Evolutionary conservation across 2,329 filamentous ascomycete species (phyloP), one percentile per base, ranked within the genome.

Genomic region (Fusarium staphyleae): DNA sequence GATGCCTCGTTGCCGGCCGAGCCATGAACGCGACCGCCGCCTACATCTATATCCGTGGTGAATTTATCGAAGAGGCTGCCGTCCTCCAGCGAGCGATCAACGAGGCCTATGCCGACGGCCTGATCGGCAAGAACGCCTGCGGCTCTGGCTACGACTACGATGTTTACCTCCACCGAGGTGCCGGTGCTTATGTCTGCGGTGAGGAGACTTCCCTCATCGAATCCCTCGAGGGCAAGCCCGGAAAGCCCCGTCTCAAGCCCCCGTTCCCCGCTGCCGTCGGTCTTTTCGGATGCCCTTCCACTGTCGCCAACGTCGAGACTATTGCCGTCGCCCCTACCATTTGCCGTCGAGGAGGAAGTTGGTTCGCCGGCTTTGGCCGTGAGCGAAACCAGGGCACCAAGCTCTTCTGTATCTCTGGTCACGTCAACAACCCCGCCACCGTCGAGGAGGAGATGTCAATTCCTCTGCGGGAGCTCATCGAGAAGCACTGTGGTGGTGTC

Each of bases 361-460:
- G 95, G 95, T 99, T 99, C 73, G 91, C 90, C 62, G 79, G 85
- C 45, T 98, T 99, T 72, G 95, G 95, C 46, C 92, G 95, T 66
- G 93, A 98, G 80, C 88, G 95, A 65, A 99, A 99, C 79, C 85
- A 91, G 68, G 95, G 95, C 69, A 99, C 95, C 62, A 99, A 99
- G 83, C 89, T 99, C 34, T 99, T 89, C 82, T 97, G 93, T 76
- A 98, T 99, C 74, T 98, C 93, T 48, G 95, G 95, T 22, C 91
- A 98, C 75, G 95, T 99, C 80, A 99, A 99, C 84, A 96, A 98
- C 81, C 95, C 95, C 48, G 91, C 86, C 75, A 98, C 95, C 1
- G 95, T 99, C 56, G 95, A 99, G 77, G 95, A 99, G 79, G 95
- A 99, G 79, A 99, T 99, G 95, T 96, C 91, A 45, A 99, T 99